Evolutionary conservation across 768 basidiomycete species (phyloP), one percentile per base, ranked within the genome.

Genomic region (Leccinum rimulosum): DNA sequence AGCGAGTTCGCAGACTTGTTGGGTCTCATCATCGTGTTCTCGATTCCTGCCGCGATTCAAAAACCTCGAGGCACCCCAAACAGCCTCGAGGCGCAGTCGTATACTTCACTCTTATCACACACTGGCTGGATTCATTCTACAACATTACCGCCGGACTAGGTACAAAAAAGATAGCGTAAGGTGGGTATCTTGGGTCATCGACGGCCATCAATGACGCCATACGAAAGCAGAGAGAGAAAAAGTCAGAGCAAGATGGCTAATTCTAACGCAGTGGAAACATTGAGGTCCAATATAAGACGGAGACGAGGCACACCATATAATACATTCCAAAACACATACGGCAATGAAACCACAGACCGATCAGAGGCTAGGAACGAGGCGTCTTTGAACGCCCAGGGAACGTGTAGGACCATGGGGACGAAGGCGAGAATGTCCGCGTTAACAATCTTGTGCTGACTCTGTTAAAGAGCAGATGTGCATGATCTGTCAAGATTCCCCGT

Each of bases 71-170:
- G 56, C 50, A 3, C 36, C 22, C 8, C 43, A 40, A 40, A 3
- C 17, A 6, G 64, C 64, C 66, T 58, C 65, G 58, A 54, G 65
- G 65, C 33, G 33, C 33, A 33, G 33, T 33, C 33, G 33, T 33
- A 5, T 12, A 12, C 33, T 17, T 25, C 38, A 57, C 33, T 27
- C 22, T 56, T 36, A 25, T 36, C 43, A 58, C 31, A 28, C n/a
- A 3, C 33, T 11, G 17, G 14, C 9, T 50, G 28, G 2, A 19
- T 49, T n/a, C 3, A 15, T 61, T 52, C 58, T 57, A 47, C n/a
- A 64, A 47, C n/a, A 64, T 63, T 64, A 64, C 12, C n/a, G 43
- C 22, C 4, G 47, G 17, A 49, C 22, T 65, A 65, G 61, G 33
- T 64, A 64, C 17, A 22, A 22, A 22, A 52, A 49, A 49, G 6